Percentiles rank a stretch among this genome's conserved stretches.
phyloP scores from a whole-genome alignment of 78 protist species.

The Dictyostelium citrinum region DNA sequence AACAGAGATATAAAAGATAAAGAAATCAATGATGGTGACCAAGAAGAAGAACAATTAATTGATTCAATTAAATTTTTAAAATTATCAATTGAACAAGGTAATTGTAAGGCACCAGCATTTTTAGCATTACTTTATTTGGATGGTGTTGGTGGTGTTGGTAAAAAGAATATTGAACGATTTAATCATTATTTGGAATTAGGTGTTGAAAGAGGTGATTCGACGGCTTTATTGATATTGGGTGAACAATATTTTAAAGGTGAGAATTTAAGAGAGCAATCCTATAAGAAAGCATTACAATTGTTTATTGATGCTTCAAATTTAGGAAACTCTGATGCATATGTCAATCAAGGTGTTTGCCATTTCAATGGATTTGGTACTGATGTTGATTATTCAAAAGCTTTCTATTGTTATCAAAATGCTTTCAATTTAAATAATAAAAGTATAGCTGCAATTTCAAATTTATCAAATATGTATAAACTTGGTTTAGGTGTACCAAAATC shows the following conservation, averaged over 20 bases:
- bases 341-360: slow-evolving; percentile 59
- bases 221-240: slow-evolving; percentile 17
- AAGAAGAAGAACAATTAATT: not conserved
- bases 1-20: not conserved
- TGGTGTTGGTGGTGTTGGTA: slow-evolving; percentile 9
- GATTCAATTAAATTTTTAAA: not conserved
- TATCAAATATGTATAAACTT: slow-evolving; percentile 37
- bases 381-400: slow-evolving; percentile 11
- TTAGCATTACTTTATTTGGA: slow-evolving; percentile 26
- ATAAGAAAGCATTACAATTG: slow-evolving; percentile 34
- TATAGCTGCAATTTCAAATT: slow-evolving; percentile 42
- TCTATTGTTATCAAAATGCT: slow-evolving; percentile 61
- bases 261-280: not conserved
- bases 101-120: slow-evolving; percentile 19
- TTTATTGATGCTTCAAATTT: slow-evolving; percentile 4
- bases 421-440: slow-evolving; percentile 28
- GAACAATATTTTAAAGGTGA: slow-evolving; percentile 50
- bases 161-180: not conserved
- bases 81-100: slow-evolving; percentile 30
- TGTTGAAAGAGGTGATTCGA: slow-evolving; percentile 4
- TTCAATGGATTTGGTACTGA: slow-evolving; percentile 51
- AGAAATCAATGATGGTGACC: too few relatives aligned
- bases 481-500: slow-evolving; percentile 63
- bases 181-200: slow-evolving; percentile 5
- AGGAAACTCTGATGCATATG: slow-evolving; percentile 48